phyloP scores from a whole-genome alignment of 306 rosid species.

The Coriaria nepalensis region DNA sequence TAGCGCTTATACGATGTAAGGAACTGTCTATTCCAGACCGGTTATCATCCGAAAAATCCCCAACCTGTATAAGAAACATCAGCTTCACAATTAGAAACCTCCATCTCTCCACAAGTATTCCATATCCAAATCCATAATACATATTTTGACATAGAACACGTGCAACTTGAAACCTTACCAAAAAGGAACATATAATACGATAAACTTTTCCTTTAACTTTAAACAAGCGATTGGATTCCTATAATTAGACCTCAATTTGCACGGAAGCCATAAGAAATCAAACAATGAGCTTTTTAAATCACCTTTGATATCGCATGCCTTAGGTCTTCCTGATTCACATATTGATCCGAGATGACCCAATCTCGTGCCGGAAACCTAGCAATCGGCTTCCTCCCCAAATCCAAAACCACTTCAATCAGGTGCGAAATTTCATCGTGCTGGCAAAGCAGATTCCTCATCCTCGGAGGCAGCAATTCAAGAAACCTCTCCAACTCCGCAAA shows the following conservation, averaged over 20 bases:
- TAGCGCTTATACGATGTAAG: conserved; percentile 90
- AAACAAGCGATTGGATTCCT: too few species aligned
- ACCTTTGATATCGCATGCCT: conserved; percentile 84
- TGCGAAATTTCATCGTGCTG: conserved; percentile 49
- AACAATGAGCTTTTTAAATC: conserved; percentile 1
- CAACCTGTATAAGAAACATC: conserved; percentile 41
- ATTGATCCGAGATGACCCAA: conserved; percentile 65
- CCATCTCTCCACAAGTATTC: neutral
- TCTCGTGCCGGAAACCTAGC: conserved; percentile 92
- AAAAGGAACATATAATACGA: too few species aligned
- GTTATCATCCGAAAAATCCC: conserved; percentile 97
- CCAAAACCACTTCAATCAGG: conserved; percentile 88
- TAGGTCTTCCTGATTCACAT: conserved; percentile 49
- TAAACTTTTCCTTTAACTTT: too few species aligned
- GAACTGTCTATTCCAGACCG: conserved; percentile 88
- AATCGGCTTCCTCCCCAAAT: conserved; percentile 78
- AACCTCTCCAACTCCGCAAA: conserved; percentile 51
- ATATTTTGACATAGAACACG: too few species aligned
- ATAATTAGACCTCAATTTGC: neutral
- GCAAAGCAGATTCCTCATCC: conserved; percentile 49
- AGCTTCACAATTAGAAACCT: conserved; percentile 1
- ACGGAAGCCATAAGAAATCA: neutral
- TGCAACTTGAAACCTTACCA: too few species aligned
- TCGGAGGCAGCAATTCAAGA: conserved; percentile 53
- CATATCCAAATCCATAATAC: too few species aligned